These are phyloP conservation scores for Colletotrichum gigasporum DNA, from an alignment of 2,329 filamentous ascomycete genomes.

Conservation along the genomic window DNA sequence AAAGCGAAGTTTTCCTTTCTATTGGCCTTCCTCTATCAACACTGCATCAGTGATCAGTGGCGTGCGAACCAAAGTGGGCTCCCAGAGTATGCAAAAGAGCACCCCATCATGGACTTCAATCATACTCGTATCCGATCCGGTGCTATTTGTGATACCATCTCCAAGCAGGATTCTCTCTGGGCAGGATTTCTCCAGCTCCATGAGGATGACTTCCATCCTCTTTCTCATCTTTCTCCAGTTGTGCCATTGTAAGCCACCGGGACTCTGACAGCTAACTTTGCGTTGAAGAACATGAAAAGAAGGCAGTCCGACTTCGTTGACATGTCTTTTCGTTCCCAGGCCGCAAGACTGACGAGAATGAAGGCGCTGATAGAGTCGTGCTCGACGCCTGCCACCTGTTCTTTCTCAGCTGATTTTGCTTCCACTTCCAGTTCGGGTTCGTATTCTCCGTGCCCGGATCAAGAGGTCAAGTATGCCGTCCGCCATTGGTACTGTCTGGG, in stretches of 20 bases:
- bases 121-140: not conserved
- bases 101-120: not conserved
- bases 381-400: not conserved
- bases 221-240: not conserved
- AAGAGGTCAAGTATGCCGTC: no score
- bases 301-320: no score
- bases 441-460: not conserved
- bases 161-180: not conserved
- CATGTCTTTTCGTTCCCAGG: no score
- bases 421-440: not conserved
- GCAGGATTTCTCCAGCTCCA: not conserved
- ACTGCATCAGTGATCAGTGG: no score
- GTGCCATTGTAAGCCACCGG: not conserved
- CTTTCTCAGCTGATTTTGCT: not conserved
- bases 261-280: no score
- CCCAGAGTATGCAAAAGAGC: no score
- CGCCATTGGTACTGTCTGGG: no score
- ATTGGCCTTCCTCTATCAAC: no score
- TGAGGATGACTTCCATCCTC: not conserved
- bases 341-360: not conserved
- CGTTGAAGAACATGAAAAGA: no score
- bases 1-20: no score
- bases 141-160: not conserved
- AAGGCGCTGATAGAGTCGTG: not conserved
- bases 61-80: no score